Conservation (phyloP, 1,284 basidiomycete genomes). For the Ceratobasidium sp. region DNA sequence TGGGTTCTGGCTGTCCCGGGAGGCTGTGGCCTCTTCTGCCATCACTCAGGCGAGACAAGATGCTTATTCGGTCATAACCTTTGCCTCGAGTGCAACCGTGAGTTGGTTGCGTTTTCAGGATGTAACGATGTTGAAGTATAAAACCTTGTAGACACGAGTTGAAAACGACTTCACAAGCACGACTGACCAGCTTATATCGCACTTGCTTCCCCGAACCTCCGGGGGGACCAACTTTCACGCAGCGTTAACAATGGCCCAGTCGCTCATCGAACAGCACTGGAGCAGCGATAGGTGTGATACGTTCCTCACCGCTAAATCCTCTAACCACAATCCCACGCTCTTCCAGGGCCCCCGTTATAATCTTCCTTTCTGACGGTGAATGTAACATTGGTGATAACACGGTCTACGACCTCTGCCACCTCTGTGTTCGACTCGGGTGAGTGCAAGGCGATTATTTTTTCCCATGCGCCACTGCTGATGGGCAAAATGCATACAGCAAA, state of each 20-base stretch:
- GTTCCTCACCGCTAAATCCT: background rate
- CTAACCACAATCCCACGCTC: slow-evolving; percentile 3
- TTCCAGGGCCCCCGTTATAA: slow-evolving; percentile 61
- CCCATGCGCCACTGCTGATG: background rate
- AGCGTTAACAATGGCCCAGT: slow-evolving; percentile 54
- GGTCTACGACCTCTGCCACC: slow-evolving; percentile 57
- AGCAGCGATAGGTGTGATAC: slow-evolving; percentile 60
- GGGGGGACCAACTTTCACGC: slow-evolving; percentile 59
- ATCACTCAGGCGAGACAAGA: slow-evolving; percentile 54
- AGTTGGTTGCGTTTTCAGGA: slow-evolving; percentile 30
- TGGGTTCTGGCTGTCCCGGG: slow-evolving; percentile 62
- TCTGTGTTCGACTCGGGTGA: slow-evolving; percentile 59
- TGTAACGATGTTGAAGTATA: background rate
- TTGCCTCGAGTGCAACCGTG: slow-evolving; percentile 50
- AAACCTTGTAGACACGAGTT: slow-evolving; percentile 38
- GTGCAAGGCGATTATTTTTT: slow-evolving; percentile 34
- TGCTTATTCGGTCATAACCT: slow-evolving; percentile 64
- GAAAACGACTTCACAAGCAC: slow-evolving; percentile 59
- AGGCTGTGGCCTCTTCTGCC: slow-evolving; percentile 48
- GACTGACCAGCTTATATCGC: slow-evolving; percentile 56
- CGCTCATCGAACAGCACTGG: slow-evolving; percentile 59
- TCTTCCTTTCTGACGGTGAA: slow-evolving; percentile 68
- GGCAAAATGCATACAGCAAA: slow-evolving; percentile 53
- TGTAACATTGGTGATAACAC: slow-evolving; percentile 53
- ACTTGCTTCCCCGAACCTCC: slow-evolving; percentile 51